Percentiles rank a stretch among this genome's conserved stretches.
phyloP scores from a whole-genome alignment of 768 basidiomycete species.

The Rhodotorula babjevae region DNA sequence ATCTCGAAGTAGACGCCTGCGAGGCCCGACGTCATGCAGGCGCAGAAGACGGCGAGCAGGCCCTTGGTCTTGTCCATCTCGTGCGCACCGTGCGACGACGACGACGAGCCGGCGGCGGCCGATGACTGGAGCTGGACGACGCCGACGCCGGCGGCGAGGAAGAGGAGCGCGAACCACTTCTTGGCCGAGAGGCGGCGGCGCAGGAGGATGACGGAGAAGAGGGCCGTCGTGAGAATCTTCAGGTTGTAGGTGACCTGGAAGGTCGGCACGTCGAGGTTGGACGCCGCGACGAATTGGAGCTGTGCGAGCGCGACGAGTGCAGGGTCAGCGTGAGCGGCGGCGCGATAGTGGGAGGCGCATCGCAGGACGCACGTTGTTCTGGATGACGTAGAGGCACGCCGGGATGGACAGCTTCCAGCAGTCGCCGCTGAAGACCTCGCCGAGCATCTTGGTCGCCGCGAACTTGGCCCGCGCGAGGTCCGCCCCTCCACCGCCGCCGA shows the following conservation, averaged over 20 bases:
- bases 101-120: constrained; percentile 19
- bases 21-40: constrained; percentile 91
- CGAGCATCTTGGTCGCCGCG: constrained; percentile 9
- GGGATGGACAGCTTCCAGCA: constrained; percentile 98
- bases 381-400: constrained; percentile 70
- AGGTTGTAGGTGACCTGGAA: constrained; percentile 94
- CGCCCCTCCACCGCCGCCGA: not conserved
- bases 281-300: constrained; percentile 88
- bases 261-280: constrained; percentile 88
- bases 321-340: not conserved
- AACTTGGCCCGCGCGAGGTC: not conserved
- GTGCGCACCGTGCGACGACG: constrained; percentile 45
- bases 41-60: constrained; percentile 79
- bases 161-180: constrained; percentile 74
- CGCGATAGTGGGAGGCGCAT: no score
- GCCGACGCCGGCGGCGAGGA: constrained; percentile 49
- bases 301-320: constrained; percentile 51
- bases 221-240: constrained; percentile 72
- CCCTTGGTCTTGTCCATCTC: constrained; percentile 78
- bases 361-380: constrained; percentile 48
- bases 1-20: constrained; percentile 98
- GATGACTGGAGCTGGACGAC: constrained; percentile 72
- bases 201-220: constrained; percentile 86
- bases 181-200: constrained; percentile 51
- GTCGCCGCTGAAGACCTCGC: constrained; percentile 56